Percentiles rank a stretch among this genome's conserved stretches.
These are phyloP conservation scores for Fusarium foetens DNA, from an alignment of 2,329 filamentous ascomycete genomes.

Conservation along the genomic window DNA sequence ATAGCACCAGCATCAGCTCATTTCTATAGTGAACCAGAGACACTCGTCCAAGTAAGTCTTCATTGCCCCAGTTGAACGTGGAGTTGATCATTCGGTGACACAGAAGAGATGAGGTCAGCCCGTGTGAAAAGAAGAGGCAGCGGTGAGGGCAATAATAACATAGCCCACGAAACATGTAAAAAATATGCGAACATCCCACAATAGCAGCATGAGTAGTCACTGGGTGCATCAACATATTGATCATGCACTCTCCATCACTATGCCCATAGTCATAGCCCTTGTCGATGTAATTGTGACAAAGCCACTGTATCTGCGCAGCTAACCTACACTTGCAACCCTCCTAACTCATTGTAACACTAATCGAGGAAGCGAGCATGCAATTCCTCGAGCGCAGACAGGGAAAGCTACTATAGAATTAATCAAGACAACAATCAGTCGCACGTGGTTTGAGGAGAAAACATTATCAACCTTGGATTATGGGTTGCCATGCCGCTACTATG, in stretches of 20 bases:
- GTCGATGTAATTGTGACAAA: slow-evolving; percentile 11
- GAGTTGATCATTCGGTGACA: slow-evolving; percentile 6
- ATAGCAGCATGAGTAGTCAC: slow-evolving; percentile 5
- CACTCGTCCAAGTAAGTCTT: slow-evolving; percentile 7
- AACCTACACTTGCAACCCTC: slow-evolving; percentile 18
- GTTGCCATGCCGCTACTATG: not conserved
- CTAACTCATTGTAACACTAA: slow-evolving; percentile 17
- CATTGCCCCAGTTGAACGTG: not conserved
- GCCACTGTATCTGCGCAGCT: slow-evolving; percentile 1
- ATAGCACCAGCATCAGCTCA: slow-evolving; percentile 36
- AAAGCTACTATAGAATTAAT: not conserved
- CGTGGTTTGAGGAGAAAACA: not conserved
- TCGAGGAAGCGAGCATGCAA: not conserved
- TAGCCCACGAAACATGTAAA: slow-evolving; percentile 21
- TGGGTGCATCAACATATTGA: not conserved
- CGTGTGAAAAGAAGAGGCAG: slow-evolving; percentile 9
- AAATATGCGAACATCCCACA: slow-evolving; percentile 6
- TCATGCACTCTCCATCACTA: slow-evolving; percentile 16
- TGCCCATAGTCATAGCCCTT: slow-evolving; percentile 1
- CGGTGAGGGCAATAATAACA: slow-evolving; percentile 31
- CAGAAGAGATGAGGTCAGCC: slow-evolving; percentile 1
- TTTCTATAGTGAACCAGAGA: slow-evolving; percentile 26
- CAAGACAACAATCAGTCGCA: not conserved
- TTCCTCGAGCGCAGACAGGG: not conserved
- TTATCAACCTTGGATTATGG: not conserved